phyloP scores from a whole-genome alignment of 31 red algal species.

The Bonnemaisonia californica region DNA sequence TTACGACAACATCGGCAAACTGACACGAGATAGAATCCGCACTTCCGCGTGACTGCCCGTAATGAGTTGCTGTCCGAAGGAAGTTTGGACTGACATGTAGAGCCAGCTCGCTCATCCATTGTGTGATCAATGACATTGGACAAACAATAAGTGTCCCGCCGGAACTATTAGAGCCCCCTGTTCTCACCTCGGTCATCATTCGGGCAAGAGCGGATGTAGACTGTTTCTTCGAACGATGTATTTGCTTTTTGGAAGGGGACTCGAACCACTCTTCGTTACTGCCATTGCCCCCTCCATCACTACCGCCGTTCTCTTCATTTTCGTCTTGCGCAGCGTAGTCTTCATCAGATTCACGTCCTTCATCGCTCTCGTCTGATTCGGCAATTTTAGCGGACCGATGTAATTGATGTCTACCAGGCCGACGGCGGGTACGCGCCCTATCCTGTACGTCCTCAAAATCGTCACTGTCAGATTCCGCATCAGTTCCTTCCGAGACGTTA shows the following conservation, averaged over 20 bases:
- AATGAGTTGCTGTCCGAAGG: slow-evolving; percentile 49
- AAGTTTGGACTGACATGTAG: slow-evolving; percentile 58
- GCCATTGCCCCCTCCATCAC: not conserved
- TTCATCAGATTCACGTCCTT: not conserved
- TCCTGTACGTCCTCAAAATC: not conserved
- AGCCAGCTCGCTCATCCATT: slow-evolving; percentile 89
- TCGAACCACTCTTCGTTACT: not conserved
- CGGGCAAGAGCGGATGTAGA: not conserved
- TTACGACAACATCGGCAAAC: slow-evolving; percentile 88
- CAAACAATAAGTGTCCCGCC: slow-evolving; percentile 94
- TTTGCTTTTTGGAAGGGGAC: too few species aligned
- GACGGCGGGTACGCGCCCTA: too few species aligned
- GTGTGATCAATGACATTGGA: slow-evolving; percentile 85
- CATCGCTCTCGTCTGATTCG: not conserved
- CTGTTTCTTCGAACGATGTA: too few species aligned
- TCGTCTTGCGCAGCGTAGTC: not conserved
- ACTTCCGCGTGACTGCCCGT: slow-evolving; percentile 60
- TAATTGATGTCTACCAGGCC: not conserved
- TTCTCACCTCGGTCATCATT: not conserved
- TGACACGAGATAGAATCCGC: slow-evolving; percentile 45
- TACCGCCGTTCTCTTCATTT: not conserved
- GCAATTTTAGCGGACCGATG: not conserved
- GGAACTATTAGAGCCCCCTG: not conserved
- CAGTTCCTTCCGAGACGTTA: not conserved
- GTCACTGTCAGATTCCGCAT: not conserved